Base-by-base conservation (phyloP, 208 protist species). In the Porcisia deanei region DNA sequence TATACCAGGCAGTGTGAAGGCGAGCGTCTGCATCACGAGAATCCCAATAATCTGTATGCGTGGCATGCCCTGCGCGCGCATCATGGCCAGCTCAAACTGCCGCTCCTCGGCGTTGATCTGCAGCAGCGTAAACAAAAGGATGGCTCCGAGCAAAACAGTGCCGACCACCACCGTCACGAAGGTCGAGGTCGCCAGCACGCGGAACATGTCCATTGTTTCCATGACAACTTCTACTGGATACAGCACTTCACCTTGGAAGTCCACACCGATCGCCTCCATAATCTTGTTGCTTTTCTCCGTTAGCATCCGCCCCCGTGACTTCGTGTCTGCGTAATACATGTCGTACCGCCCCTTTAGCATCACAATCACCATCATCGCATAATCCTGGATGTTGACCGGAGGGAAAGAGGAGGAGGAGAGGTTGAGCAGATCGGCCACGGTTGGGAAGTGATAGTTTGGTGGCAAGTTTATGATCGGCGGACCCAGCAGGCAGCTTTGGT, bases 11-110 rank as follows among this genome's bases (percentile, higher is more conserved):
- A 99, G 10, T 55, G 91, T 87, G 84, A 99, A 99, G 67, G 79
- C 81, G 20, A 98, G n/a, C 1, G 94, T 88, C 81, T 98, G 91
- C 14, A 67, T 72, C n/a, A 90, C 49, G 16, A 99, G 73, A 9
- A 99, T 73, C 5, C 79, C 41, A 18, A 97, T 86, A n/a, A 99
- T 76, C 8, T 86, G 85, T 8, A 65, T 66, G 57, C 92, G 86
- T 37, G 73, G 65, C 86, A 99, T 93, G 61, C 98, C 98, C 57
- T 98, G 86, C 9, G 98, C 94, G 52, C 98, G 83, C 5, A 99
- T 81, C 97, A 99, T 99, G 70, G 98, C 98, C 73, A 99, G 93
- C 79, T 99, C 98, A 82, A 97, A 99, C 63, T 97, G 98, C 49
- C 98, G 98, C 73, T 98, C 95, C 66, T 99, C 96, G 0, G 97